Evolutionary conservation across 1,139 yeast species (phyloP), one percentile per base, ranked within the genome.

Genomic region (Magnusiomyces suaveolens): DNA sequence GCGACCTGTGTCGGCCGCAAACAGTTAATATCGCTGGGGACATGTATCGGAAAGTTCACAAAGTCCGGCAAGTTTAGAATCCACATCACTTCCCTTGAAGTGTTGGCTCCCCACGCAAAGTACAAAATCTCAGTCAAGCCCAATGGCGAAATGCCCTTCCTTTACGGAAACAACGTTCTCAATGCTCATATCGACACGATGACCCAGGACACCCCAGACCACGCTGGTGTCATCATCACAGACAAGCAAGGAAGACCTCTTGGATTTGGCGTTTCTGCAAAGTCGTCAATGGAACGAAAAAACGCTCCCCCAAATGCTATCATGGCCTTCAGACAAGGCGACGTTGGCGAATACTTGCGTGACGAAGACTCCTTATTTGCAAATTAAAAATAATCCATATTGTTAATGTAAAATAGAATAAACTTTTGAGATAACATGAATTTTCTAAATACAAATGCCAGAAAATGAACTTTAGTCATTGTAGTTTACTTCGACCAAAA

Each of bases 111-210:
- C 64, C 84, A 84, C 67, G 97, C 98, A 52, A 88, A 87, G 69
- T 89, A 84, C 74, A 92, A 92, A 73, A 77, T 92, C 49, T 92
- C 98, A 98, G 88, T 92, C 72, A 94, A 94, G 71, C 82, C 82
- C 53, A 92, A 92, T 66, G 98, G 98, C 63, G 99, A 92, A 72
- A 94, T 94, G 98, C 97, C 98, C 10, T 94, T 84, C 69, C 74
- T 92, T 60, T 92, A 94, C 66, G 99, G 99, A 46, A 92, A 92
- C 73, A 96, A 92, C 69, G 94, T 92, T 25, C 77, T 92, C 63
- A 94, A 94, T 69, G 99, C 99, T n/a, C 98, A 92, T 67, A 78
- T 92, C 57, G 98, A 98, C 43, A 84, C 90, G 66, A 89, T 92
- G 87, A 86, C 95, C 55, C 98, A 92, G 62, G 97, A 94, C 67